Evolutionary conservation across 225 moss, liverwort and hornwort species (phyloP), one percentile per base, ranked within the genome.

Genomic region (Bryum argenteum): DNA sequence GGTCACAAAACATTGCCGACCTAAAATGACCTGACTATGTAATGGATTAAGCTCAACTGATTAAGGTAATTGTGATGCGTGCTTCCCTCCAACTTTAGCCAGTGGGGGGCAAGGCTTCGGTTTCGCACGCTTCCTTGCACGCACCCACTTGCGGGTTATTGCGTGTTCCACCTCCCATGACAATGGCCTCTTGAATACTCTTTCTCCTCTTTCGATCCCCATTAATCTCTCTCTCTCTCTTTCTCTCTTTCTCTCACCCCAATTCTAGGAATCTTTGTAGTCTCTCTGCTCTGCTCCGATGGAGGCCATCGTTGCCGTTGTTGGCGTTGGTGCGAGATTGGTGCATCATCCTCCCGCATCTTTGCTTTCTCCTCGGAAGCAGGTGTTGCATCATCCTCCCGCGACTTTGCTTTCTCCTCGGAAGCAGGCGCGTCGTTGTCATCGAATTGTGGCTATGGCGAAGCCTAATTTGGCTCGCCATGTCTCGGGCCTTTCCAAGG

Each of bases 141-240:
- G 20, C 11, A 13, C 48, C 41, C 17, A 76, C 69, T 69, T 52
- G 74, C 79, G 65, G 44, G 44, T 71, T 17, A 72, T 82, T 71
- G 82, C 75, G 72, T 82, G 82, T 75, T 54, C 63, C 57, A 68
- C 71, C 61, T 70, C 50, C 18, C 57, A 18, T 68, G 82, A 72
- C 52, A 63, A 33, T 75, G 58, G 63, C 63, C 39, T 67, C 63
- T 40, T 57, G 62, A 11, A 44, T 63, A 44, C 44, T 68, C 71
- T 8, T 43, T 61, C 19, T 20, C 60, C 4, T 5, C 5, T 28
- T 5, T 5, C 5, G 28, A 2, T 5, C 2, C 28, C 28, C 28
- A 28, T 28, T 28, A 28, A 33, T 33, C 4, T 33, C 33, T 33
- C 4, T 33, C 33, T 33, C 7, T 4, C 4, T 4, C 1, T 8